Conservation (phyloP, 78 protist genomes). For the Tieghemostelium lacteum region DNA sequence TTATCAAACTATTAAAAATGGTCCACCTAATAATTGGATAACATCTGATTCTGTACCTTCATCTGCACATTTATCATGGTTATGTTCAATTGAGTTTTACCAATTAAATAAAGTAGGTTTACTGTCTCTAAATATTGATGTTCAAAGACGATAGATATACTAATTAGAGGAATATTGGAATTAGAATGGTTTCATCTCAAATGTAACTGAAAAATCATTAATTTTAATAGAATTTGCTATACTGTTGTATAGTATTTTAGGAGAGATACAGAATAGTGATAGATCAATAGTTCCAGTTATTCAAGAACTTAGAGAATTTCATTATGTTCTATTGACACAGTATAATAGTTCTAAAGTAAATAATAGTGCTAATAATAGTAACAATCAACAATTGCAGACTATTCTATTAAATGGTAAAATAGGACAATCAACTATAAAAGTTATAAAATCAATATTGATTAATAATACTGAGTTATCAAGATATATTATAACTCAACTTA, state of each 20-base stretch:
- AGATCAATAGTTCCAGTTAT: slow-evolving; percentile 50
- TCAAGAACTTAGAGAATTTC: slow-evolving; percentile 65
- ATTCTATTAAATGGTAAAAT: not conserved
- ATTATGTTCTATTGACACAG: slow-evolving; percentile 44
- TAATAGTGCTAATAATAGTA: not conserved
- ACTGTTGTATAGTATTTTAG: slow-evolving; percentile 19
- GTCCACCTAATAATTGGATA: slow-evolving; percentile 69
- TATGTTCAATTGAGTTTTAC: slow-evolving; percentile 71
- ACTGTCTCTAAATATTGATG: not conserved
- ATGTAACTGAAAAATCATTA: slow-evolving; percentile 37
- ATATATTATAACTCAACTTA: slow-evolving; percentile 19
- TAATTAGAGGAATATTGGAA: not conserved
- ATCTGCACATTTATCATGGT: slow-evolving; percentile 66
- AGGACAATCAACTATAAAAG: not conserved
- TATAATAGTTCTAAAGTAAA: not conserved
- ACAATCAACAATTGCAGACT: slow-evolving; percentile 15
- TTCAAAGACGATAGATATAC: not conserved
- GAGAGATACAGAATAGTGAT: slow-evolving; percentile 17
- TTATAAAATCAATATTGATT: slow-evolving; percentile 3
- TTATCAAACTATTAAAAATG: slow-evolving; percentile 67
- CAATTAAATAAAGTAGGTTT: slow-evolving; percentile 47
- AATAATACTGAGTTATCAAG: slow-evolving; percentile 2
- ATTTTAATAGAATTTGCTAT: slow-evolving; percentile 51
- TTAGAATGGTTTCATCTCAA: slow-evolving; percentile 54
- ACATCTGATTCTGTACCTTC: slow-evolving; percentile 61